Conservation (phyloP, 768 basidiomycete genomes). For the Sistotremastrum niveocremeum region DNA sequence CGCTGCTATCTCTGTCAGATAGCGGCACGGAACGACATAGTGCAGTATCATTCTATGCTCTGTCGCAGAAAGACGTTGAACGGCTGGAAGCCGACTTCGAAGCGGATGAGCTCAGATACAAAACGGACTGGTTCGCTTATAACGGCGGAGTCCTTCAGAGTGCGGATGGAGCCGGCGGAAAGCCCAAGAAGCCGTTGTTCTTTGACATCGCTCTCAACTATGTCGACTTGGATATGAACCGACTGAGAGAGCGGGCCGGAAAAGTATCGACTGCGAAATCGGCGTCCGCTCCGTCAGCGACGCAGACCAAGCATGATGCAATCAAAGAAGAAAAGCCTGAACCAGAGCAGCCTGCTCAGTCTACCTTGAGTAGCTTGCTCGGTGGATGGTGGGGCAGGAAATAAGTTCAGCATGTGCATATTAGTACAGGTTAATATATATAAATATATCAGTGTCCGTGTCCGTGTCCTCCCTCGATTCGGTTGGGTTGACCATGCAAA, state of each 20-base stretch:
- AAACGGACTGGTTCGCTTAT: conserved; percentile 66
- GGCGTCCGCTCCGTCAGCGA: conserved; percentile 11
- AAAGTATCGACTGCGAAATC: conserved; percentile 22
- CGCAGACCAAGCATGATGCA: conserved; percentile 9
- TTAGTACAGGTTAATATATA: too few relatives aligned
- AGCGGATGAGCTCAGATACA: conserved; percentile 35
- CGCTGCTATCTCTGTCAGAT: conserved; percentile 34
- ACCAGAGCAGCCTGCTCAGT: conserved; percentile 26
- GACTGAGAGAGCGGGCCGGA: conserved; percentile 57
- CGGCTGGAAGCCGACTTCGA: conserved; percentile 39
- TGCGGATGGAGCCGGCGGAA: conserved; percentile 24
- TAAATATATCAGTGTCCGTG: too few relatives aligned
- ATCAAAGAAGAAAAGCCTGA: conserved; percentile 31
- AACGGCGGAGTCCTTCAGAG: conserved; percentile 46
- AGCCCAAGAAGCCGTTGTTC: conserved; percentile 72
- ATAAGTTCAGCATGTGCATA: conserved; percentile 2
- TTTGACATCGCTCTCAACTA: conserved; percentile 94
- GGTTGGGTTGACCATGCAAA: too few relatives aligned
- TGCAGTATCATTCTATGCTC: conserved; percentile 38
- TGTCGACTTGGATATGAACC: conserved; percentile 73
- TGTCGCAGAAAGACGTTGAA: conserved; percentile 29
- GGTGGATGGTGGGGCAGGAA: conserved; percentile 72
- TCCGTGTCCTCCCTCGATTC: too few relatives aligned
- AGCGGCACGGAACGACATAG: conserved; percentile 15
- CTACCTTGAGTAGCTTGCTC: conserved; percentile 52